A percentile compares a stretch with the other conserved stretches of the same genome.
These are phyloP conservation scores for Monilinia aucupariae DNA, from an alignment of 2,329 filamentous ascomycete genomes.

Conservation along the genomic window DNA sequence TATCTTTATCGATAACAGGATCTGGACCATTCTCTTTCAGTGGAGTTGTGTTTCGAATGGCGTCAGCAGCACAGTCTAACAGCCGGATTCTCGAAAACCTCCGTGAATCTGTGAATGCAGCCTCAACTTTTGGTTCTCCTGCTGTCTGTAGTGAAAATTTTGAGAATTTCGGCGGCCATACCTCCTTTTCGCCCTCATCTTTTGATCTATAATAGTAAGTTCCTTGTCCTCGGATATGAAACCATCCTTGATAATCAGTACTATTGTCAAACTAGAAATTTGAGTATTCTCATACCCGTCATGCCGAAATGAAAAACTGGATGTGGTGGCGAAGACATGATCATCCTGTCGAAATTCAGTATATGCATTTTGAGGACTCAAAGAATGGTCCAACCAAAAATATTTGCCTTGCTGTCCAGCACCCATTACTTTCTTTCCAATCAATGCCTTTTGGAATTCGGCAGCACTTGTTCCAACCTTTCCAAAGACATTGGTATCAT, in stretches of 20 bases:
- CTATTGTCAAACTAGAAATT: background rate
- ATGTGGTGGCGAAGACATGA: constrained; percentile 73
- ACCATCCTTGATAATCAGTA: constrained; percentile 53
- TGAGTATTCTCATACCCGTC: constrained; percentile 43
- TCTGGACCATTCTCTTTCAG: constrained; percentile 91
- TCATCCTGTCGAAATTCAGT: constrained; percentile 44
- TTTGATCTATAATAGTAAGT: constrained; percentile 75
- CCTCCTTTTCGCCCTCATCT: constrained; percentile 40
- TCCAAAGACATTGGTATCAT: constrained; percentile 83
- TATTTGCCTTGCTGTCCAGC: constrained; percentile 93
- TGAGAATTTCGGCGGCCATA: constrained; percentile 84
- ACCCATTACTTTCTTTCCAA: constrained; percentile 63
- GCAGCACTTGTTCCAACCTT: constrained; percentile 78
- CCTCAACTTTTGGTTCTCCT: constrained; percentile 48
- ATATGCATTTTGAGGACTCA: background rate
- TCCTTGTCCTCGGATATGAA: constrained; percentile 75
- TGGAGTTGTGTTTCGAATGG: constrained; percentile 71
- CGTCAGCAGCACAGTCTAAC: constrained; percentile 69
- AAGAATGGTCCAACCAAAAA: constrained; percentile 59
- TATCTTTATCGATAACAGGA: constrained; percentile 74
- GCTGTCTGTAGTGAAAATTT: constrained; percentile 74
- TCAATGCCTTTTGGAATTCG: constrained; percentile 67
- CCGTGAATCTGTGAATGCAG: constrained; percentile 80
- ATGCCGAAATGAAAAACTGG: constrained; percentile 83
- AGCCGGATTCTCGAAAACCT: constrained; percentile 75